Base-by-base conservation (phyloP, 306 rosid genomes). In the Dalbergia cultrata region DNA sequence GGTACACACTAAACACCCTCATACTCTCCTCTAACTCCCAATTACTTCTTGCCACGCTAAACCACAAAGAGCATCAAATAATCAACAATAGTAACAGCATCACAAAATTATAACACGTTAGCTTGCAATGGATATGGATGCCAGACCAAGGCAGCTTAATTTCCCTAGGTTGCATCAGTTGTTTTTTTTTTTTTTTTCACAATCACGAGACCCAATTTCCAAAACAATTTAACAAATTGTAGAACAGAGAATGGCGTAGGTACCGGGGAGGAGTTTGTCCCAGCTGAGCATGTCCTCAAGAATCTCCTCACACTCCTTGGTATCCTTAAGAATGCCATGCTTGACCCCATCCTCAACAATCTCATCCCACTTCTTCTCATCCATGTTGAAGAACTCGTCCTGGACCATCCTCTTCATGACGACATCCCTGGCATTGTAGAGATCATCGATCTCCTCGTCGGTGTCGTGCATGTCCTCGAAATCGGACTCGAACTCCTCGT, bases 401-500 rank as follows among this genome's bases (percentile, higher is more conserved):
- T 90, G 44, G 5, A 22, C 80, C 89, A 88, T 87, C 77, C 70
- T 87, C 81, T 86, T 81, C 86, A 79, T 78, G 13, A 86, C 97
- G 33, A 50, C 17, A 31, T 86, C 87, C 83, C 87, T 93, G 7
- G 92, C 90, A 80, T 85, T 64, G 57, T 90, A 93, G 64, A 95
- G 76, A 77, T 95, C 84, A 39, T 93, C 97, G 78, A 90, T 83
- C 80, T 93, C 97, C 9, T 90, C 89, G 67, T 93, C 97, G 2
- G 96, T 95, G 8, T 87, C 87, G 10, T 85, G 77, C 3, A 45
- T 0, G 0, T 90, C 93, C 65, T 93, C 97, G 60, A 92, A 90
- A 87, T 89, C 98, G 0, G 86, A 76, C 82, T 90, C 99, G 64
- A 89, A 79, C 2, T 89, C 92, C 56, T 0, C 0, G 72, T 89